These are phyloP conservation scores for Mallotus nudiflorus DNA, from an alignment of 345 rosid genomes.

Conservation along the genomic window DNA sequence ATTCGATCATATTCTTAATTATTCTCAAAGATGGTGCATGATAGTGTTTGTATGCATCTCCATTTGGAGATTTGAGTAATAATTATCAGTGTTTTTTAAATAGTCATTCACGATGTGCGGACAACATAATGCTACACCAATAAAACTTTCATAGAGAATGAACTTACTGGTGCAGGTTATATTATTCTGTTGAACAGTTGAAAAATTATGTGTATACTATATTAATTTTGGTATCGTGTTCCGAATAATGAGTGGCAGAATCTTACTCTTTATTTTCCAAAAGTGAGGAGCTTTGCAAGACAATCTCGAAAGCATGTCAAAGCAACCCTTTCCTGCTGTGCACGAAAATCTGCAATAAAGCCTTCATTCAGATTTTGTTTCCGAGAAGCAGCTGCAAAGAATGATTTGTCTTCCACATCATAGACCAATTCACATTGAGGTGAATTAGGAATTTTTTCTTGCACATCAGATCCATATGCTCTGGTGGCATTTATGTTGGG, in stretches of 20 bases:
- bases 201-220: background rate
- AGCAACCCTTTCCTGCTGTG: conserved; percentile 43
- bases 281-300: too few relatives aligned
- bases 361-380: background rate
- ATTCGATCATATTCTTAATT: too few relatives aligned
- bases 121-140: background rate
- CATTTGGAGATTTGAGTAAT: too few relatives aligned
- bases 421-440: conserved; percentile 49
- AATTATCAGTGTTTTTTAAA: too few relatives aligned
- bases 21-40: too few relatives aligned
- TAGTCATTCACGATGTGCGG: background rate
- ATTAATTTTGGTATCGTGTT: background rate
- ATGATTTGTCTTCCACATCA: conserved; percentile 37
- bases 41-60: too few relatives aligned
- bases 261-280: conserved; percentile 37
- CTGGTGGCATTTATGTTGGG: too few relatives aligned
- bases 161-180: background rate
- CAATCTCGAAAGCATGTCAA: too few relatives aligned
- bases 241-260: background rate
- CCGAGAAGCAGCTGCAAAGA: conserved; percentile 23
- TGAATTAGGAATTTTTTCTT: conserved; percentile 31
- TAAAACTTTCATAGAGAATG: too few relatives aligned
- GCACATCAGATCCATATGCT: too few relatives aligned
- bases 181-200: background rate
- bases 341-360: conserved; percentile 5